Evolutionary conservation across 2,329 filamentous ascomycete species (phyloP), one percentile per base, ranked within the genome.

Genomic region (Cytospora chrysosperma): DNA sequence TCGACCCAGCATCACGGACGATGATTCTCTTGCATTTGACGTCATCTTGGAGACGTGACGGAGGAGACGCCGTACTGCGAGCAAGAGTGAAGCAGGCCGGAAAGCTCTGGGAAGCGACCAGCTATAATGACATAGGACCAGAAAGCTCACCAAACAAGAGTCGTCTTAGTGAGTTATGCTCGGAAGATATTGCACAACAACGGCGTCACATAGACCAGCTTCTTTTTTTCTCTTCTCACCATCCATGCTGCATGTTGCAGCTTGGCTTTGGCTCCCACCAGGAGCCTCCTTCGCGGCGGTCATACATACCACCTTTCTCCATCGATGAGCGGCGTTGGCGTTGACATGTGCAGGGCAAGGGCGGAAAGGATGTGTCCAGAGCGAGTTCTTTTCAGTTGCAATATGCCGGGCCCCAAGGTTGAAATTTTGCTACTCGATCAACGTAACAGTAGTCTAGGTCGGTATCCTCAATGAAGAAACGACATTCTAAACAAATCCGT

Each of bases 151-250:
- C n/a, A n/a, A n/a, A 10, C 12, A n/a, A 43, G 4, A 21, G 4
- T 21, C 19, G 40, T 9, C 19, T 10, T n/a, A n/a, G 12, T 21
- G 40, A 15, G n/a, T n/a, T n/a, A n/a, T n/a, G n/a, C 40, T 43
- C 40, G 19, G 19, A 43, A 7, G n/a, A 43, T 43, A 5, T 49
- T 54, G 58, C 59, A 55, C 59, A 61, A 60, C 34, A 53, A 17
- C 37, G 59, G 51, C 59, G 59, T 61, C 37, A 61, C 54, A 55
- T 55, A 61, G 59, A 61, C 24, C 51, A 59, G 59, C 52, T 55
- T 61, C 49, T 43, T 30, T 27, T 49, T 7, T 34, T 55, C 17
- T 43, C 4, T 49, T 24, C 13, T 21, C 47, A 17, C 50, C 26
- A 17, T n/a, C 26, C 50, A 27, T 30, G 10, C 50, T 52, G 40